Evolutionary conservation across 495 filamentous ascomycete species (phyloP).

Genomic region (Aspergillus heteromorphus): DNA sequence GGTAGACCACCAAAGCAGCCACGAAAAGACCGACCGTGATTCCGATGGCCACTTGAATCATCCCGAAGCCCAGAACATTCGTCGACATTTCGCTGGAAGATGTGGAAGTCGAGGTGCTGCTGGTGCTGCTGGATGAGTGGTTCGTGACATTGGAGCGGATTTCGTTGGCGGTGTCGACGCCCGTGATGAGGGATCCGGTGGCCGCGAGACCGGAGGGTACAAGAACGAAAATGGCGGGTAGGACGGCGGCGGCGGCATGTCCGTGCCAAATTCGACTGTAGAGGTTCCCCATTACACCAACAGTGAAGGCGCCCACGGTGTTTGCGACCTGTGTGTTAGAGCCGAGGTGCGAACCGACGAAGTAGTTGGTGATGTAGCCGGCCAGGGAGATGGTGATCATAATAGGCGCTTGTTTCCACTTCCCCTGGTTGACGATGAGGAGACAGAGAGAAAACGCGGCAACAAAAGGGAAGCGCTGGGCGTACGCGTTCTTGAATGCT

Average conservation of each 20-base stretch:
- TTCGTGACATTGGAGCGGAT: constrained; percentile 51
- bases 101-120: constrained; percentile 10
- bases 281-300: constrained; percentile 78
- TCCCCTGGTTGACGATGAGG: constrained; percentile 79
- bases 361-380: constrained; percentile 81
- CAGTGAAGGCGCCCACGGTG: constrained; percentile 73
- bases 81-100: constrained; percentile 16
- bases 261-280: constrained; percentile 77
- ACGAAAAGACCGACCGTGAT: constrained; percentile 86
- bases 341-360: constrained; percentile 61
- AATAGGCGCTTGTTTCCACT: constrained; percentile 79
- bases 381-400: constrained; percentile 73
- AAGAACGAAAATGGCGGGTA: constrained; percentile 87
- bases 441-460: constrained; percentile 54
- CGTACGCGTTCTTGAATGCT: constrained; percentile 25
- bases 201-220: constrained; percentile 84
- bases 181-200: constrained; percentile 68
- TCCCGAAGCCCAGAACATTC: constrained; percentile 31
- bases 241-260: constrained; percentile 74
- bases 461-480: constrained; percentile 45
- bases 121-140: background rate
- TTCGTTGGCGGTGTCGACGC: constrained; percentile 70
- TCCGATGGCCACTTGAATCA: constrained; percentile 83
- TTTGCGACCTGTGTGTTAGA: constrained; percentile 75
- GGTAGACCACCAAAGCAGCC: constrained; percentile 83